Percentiles rank a stretch among this genome's conserved stretches.
phyloP scores from a whole-genome alignment of 2,329 filamentous ascomycete species.

The Paraconiothyrium brasiliense region DNA sequence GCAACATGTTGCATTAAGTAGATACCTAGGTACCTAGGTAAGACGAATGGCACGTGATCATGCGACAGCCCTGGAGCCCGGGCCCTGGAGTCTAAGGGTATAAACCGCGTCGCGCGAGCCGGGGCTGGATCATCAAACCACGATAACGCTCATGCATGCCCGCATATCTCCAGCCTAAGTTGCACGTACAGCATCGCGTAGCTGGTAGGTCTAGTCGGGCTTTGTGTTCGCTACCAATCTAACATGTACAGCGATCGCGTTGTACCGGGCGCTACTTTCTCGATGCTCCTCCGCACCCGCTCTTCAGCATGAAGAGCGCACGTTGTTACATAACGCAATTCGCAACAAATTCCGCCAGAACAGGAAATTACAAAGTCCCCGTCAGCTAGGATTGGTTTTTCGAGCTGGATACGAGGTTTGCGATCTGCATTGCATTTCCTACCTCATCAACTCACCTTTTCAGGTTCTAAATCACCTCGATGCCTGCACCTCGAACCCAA shows the following conservation, averaged over 20 bases:
- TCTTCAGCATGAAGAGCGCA: constrained; percentile 56
- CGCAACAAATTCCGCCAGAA: constrained; percentile 71
- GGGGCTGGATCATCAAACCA: constrained; percentile 18
- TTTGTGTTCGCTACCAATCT: constrained; percentile 8
- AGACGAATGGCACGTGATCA: constrained; percentile 31
- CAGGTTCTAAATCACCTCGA: constrained; percentile 53
- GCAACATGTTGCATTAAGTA: no score
- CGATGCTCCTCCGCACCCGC: constrained; percentile 65
- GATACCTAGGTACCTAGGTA: background rate
- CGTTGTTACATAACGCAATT: constrained; percentile 67
- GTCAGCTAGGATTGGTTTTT: constrained; percentile 70
- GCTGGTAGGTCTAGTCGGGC: constrained; percentile 53
- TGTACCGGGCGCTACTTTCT: constrained; percentile 75
- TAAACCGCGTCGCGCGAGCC: constrained; percentile 12
- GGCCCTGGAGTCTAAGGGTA: background rate
- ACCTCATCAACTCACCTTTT: constrained; percentile 38
- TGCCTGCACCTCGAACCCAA: constrained; percentile 46
- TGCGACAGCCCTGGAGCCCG: constrained; percentile 19
- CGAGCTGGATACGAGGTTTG: constrained; percentile 72
- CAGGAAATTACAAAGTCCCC: constrained; percentile 64
- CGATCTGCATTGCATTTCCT: background rate
- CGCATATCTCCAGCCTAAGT: constrained; percentile 55
- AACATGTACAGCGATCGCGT: constrained; percentile 66
- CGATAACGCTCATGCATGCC: constrained; percentile 53
- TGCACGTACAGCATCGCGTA: constrained; percentile 61